Evolutionary conservation across 2,329 filamentous ascomycete species (phyloP).

Genomic region (Aspergillus japonicus): DNA sequence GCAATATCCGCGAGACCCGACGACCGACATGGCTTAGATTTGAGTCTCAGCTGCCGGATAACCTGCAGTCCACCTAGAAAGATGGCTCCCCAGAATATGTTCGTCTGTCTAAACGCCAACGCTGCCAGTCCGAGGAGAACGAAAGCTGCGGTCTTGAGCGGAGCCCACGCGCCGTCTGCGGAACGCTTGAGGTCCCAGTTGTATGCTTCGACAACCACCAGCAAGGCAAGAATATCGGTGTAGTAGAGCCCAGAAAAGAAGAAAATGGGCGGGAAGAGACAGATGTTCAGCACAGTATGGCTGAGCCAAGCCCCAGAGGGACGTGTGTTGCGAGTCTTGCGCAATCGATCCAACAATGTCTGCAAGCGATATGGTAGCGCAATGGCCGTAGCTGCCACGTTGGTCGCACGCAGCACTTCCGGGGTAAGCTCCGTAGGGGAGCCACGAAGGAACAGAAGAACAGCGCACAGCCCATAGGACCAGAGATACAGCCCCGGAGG

Average conservation of each 20-base stretch:
- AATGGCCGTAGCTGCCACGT: slow-evolving; percentile 36
- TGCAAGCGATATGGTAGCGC: slow-evolving; percentile 54
- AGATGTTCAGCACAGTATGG: slow-evolving; percentile 68
- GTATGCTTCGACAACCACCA: slow-evolving; percentile 71
- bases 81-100: slow-evolving; percentile 84
- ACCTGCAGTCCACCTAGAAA: slow-evolving; percentile 48
- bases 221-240: slow-evolving; percentile 82
- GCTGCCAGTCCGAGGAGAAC: slow-evolving; percentile 62
- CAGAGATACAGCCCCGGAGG: slow-evolving; percentile 75
- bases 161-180: slow-evolving; percentile 17
- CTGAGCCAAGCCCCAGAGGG: slow-evolving; percentile 35
- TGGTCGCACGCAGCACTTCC: slow-evolving; percentile 38
- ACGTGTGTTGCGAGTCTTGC: slow-evolving; percentile 32
- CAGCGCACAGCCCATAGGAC: slow-evolving; percentile 48
- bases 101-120: slow-evolving; percentile 84
- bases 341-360: slow-evolving; percentile 50
- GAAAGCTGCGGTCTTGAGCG: slow-evolving; percentile 36
- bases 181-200: slow-evolving; percentile 46
- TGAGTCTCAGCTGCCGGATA: slow-evolving; percentile 35
- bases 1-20: slow-evolving; percentile 31
- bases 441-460: slow-evolving; percentile 22
- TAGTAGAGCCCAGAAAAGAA: slow-evolving; percentile 97
- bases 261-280: slow-evolving; percentile 84
- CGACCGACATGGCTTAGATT: slow-evolving; percentile 27
- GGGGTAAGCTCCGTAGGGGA: slow-evolving; percentile 35